Evolutionary conservation across 192 early-diverging fungal genomes (phyloP).

Genomic region (Gryganskiella cystojenkinii): DNA sequence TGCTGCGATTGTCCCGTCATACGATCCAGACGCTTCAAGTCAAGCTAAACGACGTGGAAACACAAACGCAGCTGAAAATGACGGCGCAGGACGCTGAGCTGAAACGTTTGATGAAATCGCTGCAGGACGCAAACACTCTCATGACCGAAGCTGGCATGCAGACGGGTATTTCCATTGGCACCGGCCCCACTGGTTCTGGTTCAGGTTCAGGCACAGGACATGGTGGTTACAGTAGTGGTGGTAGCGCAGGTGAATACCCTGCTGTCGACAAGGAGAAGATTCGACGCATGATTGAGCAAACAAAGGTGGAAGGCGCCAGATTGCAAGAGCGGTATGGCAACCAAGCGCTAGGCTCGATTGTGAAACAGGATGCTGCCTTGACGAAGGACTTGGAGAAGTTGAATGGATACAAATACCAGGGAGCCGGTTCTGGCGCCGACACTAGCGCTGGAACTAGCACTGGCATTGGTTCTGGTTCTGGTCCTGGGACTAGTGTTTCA

Average conservation of each 20-base stretch:
- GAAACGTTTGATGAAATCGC: constrained; percentile 65
- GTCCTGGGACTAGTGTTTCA: not conserved
- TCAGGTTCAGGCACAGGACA: too few relatives aligned
- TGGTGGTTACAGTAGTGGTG: too few relatives aligned
- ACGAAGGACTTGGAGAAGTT: constrained; percentile 26
- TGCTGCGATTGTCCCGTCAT: constrained; percentile 77
- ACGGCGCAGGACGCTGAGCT: constrained; percentile 72
- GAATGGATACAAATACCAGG: constrained; percentile 37
- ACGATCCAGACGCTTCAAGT: constrained; percentile 79
- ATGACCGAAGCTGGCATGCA: constrained; percentile 57
- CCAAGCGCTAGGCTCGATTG: constrained; percentile 17
- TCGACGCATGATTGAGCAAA: constrained; percentile 40
- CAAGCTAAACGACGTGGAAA: constrained; percentile 74
- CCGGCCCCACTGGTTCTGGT: constrained; percentile 2
- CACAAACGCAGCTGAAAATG: constrained; percentile 72
- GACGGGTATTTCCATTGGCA: constrained; percentile 7
- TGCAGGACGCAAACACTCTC: constrained; percentile 66
- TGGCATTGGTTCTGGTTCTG: not conserved
- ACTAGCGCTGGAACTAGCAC: not conserved
- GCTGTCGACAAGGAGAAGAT: constrained; percentile 45
- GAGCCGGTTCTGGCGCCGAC: constrained; percentile 1
- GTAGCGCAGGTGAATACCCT: constrained; percentile 4
- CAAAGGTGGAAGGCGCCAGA: constrained; percentile 46
- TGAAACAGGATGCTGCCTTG: constrained; percentile 17
- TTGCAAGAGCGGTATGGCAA: constrained; percentile 47